Base-by-base conservation (phyloP, 139 green algal genomes). In the Asterochloris sp. region DNA sequence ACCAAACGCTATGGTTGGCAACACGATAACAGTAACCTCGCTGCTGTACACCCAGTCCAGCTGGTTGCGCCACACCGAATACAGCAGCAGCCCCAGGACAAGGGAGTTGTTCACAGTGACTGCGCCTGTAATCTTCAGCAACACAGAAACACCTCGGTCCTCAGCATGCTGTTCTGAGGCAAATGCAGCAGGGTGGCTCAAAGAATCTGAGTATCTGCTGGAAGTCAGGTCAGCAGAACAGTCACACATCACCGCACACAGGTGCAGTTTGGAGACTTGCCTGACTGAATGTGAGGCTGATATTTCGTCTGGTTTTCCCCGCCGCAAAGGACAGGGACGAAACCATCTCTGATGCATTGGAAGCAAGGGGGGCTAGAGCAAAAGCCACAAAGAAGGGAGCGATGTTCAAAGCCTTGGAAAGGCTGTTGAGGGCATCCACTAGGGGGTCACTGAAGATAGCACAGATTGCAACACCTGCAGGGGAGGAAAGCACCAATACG, bases 101-200 rank as follows among this genome's bases (percentile, higher is more conserved):
- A 94, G 64, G 4, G 89, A 92, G 86, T 94, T 94, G 87, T 94
- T 94, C 83, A 94, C 90, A 0, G 87, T 90, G 12, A 93, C 89
- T 11, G 75, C 38, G 47, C 75, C 75, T 16, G 62, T 67, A 14
- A 79, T 62, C 75, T 79, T 54, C 38, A 54, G 38, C 38, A 54
- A 54, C 4, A 38, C 47, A 79, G 54, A 1, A 2, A 71, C 8
- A 71, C 8, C 66, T 71, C 66, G 9, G 17, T 13, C 19, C 21
- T 71, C 66, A 71, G 66, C 66, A 26, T 10, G 17, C 19, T 26
- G 66, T 4, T 23, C 66, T 21, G 66, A 4, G 19, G 21, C 66
- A 71, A 23, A 13, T 21, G 66, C 66, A 26, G 66, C 66, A 71
- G 9, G 17, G 21, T 21, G 19, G 4, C 17, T 71, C 19, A 71